Percentiles rank a stretch among this genome's conserved stretches.
phyloP scores from a whole-genome alignment of 164 flowering plant genomes.

The Aristolochia contorta region DNA sequence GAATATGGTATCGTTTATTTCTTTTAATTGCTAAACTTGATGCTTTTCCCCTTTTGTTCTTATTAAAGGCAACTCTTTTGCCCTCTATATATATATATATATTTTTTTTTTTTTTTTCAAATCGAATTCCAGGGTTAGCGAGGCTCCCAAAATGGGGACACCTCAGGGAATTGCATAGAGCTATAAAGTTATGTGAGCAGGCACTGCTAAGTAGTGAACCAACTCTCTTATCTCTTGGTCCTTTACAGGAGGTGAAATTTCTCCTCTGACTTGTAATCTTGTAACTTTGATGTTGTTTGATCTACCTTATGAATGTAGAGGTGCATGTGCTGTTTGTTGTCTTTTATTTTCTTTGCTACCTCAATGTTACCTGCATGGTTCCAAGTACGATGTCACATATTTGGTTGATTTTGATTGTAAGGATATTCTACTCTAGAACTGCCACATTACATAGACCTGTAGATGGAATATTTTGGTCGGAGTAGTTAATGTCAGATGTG shows the following conservation, averaged over 20 bases:
- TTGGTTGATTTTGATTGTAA: no score
- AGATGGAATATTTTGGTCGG: no score
- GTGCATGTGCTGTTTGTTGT: background rate
- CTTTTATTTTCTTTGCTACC: background rate
- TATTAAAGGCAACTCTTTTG: background rate
- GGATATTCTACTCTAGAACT: no score
- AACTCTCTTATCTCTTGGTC: constrained; percentile 52
- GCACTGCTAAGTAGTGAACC: constrained; percentile 47
- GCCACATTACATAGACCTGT: no score
- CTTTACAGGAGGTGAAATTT: constrained; percentile 61
- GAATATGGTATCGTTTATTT: constrained; percentile 62
- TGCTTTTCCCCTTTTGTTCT: background rate
- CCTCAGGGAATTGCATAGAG: constrained; percentile 78
- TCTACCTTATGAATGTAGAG: background rate
- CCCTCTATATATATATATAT: no score
- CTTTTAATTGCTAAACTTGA: background rate
- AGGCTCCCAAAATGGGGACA: constrained; percentile 99
- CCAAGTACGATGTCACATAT: no score
- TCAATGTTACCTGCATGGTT: no score
- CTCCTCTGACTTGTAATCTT: background rate
- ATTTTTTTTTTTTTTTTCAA: background rate
- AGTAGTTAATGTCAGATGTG: no score
- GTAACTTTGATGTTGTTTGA: no score
- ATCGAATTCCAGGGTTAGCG: constrained; percentile 49
- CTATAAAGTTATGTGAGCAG: constrained; percentile 71